A percentile compares a stretch with the other conserved stretches of the same genome.
phyloP scores from a whole-genome alignment of 2,329 filamentous ascomycete genomes.

The Ophioceras dolichostomum region DNA sequence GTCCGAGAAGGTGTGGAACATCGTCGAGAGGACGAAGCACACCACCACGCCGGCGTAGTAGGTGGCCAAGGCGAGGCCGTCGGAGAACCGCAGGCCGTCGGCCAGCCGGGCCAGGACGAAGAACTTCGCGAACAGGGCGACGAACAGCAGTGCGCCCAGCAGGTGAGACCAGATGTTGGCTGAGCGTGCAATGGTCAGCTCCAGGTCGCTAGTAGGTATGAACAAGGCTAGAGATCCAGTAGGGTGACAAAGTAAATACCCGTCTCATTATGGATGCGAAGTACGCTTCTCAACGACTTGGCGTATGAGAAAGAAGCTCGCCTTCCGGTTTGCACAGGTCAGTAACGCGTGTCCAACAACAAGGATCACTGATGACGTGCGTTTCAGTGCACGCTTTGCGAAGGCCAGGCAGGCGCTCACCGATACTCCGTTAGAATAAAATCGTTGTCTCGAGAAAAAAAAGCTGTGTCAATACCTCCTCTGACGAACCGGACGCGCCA shows the following conservation, averaged over 20 bases:
- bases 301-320: slow-evolving; percentile 1
- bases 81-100: not conserved
- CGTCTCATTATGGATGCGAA: slow-evolving; percentile 1
- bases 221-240: not conserved
- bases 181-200: not conserved
- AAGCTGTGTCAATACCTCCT: too few species aligned
- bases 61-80: slow-evolving; percentile 9
- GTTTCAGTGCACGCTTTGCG: not conserved
- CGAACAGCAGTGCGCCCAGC: slow-evolving; percentile 12
- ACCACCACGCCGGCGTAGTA: slow-evolving; percentile 13
- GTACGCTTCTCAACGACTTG: slow-evolving; percentile 1
- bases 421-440: slow-evolving; percentile 1
- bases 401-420: not conserved
- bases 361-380: not conserved
- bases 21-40: slow-evolving; percentile 14
- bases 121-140: slow-evolving; percentile 7
- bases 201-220: too few species aligned
- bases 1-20: slow-evolving; percentile 17
- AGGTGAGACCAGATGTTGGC: slow-evolving; percentile 18
- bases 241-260: not conserved
- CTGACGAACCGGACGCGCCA: too few species aligned
- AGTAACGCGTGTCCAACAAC: not conserved
- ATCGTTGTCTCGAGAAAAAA: slow-evolving; percentile 2
- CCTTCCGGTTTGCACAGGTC: not conserved
- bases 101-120: slow-evolving; percentile 1